Base-by-base conservation (phyloP, 495 filamentous ascomycete species). In the Talaromyces proteolyticus region DNA sequence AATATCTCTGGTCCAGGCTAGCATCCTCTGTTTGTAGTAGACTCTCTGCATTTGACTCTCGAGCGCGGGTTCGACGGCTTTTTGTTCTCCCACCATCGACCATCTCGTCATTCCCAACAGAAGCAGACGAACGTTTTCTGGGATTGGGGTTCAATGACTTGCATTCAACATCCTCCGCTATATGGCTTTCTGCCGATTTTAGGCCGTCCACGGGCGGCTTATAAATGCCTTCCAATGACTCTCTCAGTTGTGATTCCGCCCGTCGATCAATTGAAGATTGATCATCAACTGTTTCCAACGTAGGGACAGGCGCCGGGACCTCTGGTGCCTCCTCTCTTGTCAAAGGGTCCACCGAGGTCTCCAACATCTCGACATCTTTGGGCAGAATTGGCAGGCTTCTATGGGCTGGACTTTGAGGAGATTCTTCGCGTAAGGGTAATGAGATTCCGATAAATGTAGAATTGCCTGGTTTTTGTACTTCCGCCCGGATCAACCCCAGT, bases 41-140 rank as follows among this genome's bases (percentile, higher is more conserved):
- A 8, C 57, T 58, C 18, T 88, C 88, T 1, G 66, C 64, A 51
- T 81, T 81, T 5, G 83, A 87, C 44, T 91, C 89, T 29, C 89
- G 78, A 22, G 88, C 84, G 53, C 88, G 79, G 22, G 88, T 89
- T 42, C 91, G 78, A 59, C 92, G 91, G 67, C 89, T 94, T 57
- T 89, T 81, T 57, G 85, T 80, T 41, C 87, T 77, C 4, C 83
- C 79, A 7, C 75, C 79, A 52, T 86, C 74, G 26, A 61, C 62
- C 19, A 68, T 54, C 14, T 82, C 80, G 7, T 74, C 70, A 37
- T 74, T 64, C 12, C 73, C 73, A 24, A 68, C 71, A 7, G 72
- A 71, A 40, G 73, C 69, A 25, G 72, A 76, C 17, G 76, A 79
- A 53, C 77, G 57, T 58, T 80, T 80, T 10, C 74, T 70, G 22